Evolutionary conservation across 2,329 filamentous ascomycete species (phyloP).

Genomic region (Colletotrichum coccodes): DNA sequence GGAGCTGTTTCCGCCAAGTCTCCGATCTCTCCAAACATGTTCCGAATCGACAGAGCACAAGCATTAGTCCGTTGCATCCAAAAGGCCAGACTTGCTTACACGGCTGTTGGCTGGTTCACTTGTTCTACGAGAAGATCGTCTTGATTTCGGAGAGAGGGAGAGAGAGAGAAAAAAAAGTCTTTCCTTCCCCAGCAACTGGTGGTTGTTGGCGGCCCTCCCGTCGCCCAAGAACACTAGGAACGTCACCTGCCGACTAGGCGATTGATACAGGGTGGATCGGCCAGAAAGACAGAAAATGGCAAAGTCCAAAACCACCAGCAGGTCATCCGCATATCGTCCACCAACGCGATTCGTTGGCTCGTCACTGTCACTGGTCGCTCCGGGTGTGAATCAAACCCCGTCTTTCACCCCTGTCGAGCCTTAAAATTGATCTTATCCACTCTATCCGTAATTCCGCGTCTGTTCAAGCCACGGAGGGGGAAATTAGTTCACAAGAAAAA

Average conservation of each 20-base stretch:
- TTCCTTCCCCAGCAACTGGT: conserved; percentile 7
- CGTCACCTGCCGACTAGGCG: too few species aligned
- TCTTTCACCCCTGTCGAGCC: background rate
- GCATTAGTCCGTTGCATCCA: background rate
- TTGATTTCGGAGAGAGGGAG: background rate
- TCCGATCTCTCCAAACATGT: background rate
- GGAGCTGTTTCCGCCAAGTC: background rate
- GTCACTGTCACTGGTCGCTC: background rate
- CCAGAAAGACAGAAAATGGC: background rate
- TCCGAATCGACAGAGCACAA: background rate
- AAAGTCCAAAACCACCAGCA: background rate
- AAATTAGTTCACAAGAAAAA: conserved; percentile 28
- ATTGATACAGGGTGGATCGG: conserved; percentile 3
- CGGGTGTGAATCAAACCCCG: conserved; percentile 8
- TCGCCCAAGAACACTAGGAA: too few species aligned
- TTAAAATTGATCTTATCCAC: conserved; percentile 22
- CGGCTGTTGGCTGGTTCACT: background rate
- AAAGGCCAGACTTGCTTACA: background rate
- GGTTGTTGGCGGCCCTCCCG: background rate
- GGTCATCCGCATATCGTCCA: background rate
- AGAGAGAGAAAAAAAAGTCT: background rate
- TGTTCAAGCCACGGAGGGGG: conserved; percentile 28
- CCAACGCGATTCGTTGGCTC: background rate
- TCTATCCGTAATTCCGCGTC: conserved; percentile 22
- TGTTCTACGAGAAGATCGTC: background rate